Evolutionary conservation across 345 rosid genomes (phyloP).

Genomic region (Adansonia digitata): DNA sequence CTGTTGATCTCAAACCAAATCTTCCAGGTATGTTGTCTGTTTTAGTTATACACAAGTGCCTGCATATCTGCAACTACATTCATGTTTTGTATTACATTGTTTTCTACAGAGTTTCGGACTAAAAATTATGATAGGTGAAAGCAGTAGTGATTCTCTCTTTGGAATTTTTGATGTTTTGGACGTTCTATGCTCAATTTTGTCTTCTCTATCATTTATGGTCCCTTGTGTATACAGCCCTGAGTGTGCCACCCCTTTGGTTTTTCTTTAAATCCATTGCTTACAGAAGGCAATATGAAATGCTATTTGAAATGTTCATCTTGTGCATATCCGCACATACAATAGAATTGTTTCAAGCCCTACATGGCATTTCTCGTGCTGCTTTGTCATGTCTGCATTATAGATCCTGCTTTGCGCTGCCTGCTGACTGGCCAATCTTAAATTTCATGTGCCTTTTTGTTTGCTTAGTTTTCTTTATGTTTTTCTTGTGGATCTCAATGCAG

Average conservation of each 20-base stretch:
- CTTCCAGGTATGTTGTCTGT: constrained; percentile 66
- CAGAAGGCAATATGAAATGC: not conserved
- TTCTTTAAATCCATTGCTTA: too few relatives aligned
- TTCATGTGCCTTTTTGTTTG: not conserved
- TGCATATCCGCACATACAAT: not conserved
- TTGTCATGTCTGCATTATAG: not conserved
- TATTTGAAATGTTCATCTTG: not conserved
- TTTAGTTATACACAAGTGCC: not conserved
- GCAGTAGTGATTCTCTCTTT: not conserved
- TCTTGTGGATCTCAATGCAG: not conserved
- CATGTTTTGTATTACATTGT: not conserved
- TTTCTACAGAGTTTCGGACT: not conserved
- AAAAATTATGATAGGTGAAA: not conserved
- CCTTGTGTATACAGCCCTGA: not conserved
- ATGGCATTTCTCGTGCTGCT: not conserved
- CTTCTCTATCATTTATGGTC: not conserved
- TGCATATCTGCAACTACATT: not conserved
- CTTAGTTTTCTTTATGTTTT: not conserved
- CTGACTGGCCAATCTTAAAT: not conserved
- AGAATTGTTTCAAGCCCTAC: not conserved
- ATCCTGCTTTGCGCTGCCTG: not conserved
- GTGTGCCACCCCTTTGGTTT: not conserved
- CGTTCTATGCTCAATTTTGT: not conserved
- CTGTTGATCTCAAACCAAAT: constrained; percentile 96
- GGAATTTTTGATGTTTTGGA: not conserved